Evolutionary conservation across 2,329 filamentous ascomycete genomes (phyloP).

Genomic region (Clonostachys byssicola): DNA sequence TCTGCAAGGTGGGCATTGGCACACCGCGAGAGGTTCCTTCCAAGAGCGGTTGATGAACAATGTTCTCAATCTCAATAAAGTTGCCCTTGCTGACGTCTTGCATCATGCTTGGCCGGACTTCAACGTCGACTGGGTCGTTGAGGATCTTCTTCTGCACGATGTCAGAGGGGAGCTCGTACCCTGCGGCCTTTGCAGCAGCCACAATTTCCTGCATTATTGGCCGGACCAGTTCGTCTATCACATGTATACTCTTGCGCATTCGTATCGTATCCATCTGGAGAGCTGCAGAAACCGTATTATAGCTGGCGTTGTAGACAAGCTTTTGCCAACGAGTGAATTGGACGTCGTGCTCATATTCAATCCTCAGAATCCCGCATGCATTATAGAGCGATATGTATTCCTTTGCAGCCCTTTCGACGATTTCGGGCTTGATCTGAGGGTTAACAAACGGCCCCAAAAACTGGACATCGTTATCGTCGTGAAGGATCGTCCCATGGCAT

Average conservation of each 20-base stretch:
- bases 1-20: constrained; percentile 39
- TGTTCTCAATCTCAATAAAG: constrained; percentile 22
- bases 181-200: constrained; percentile 35
- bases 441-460: constrained; percentile 44
- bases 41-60: background rate
- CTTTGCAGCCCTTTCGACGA: constrained; percentile 21
- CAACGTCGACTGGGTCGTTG: constrained; percentile 41
- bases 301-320: constrained; percentile 43
- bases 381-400: constrained; percentile 43
- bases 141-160: constrained; percentile 39
- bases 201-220: constrained; percentile 51
- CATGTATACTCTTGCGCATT: constrained; percentile 37
- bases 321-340: constrained; percentile 41
- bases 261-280: constrained; percentile 44
- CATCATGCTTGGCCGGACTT: constrained; percentile 48
- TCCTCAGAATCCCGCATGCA: constrained; percentile 35
- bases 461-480: constrained; percentile 46
- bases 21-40: constrained; percentile 16
- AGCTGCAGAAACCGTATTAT: constrained; percentile 49
- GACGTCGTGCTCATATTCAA: constrained; percentile 34
- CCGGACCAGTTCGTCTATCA: constrained; percentile 39
- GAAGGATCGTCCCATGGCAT: constrained; percentile 39
- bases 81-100: constrained; percentile 42
- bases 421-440: constrained; percentile 17
- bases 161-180: constrained; percentile 30